phyloP scores from a whole-genome alignment of 2,329 filamentous ascomycete genomes.

The Cordyceps militaris region DNA sequence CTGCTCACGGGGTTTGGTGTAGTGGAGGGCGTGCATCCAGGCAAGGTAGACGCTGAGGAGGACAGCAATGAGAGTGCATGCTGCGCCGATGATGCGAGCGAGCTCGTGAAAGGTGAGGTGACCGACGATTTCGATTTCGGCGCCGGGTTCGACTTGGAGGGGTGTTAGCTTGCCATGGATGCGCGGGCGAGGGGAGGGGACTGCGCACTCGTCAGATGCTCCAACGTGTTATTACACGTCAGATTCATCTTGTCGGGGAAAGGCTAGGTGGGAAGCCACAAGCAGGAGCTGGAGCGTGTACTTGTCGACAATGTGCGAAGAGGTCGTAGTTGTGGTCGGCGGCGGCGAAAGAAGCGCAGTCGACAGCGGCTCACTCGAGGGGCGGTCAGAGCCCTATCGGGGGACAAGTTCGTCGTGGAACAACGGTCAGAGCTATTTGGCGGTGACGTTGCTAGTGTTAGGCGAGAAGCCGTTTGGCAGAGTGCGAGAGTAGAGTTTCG shows the following conservation, averaged over 20 bases:
- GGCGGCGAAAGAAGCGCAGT: neutral
- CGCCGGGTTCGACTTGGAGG: constrained; percentile 33
- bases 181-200: neutral
- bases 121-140: constrained; percentile 41
- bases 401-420: too few relatives aligned
- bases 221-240: constrained; percentile 37
- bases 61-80: constrained; percentile 43
- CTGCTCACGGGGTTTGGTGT: constrained; percentile 54
- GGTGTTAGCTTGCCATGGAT: neutral
- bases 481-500: too few relatives aligned
- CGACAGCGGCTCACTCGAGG: neutral
- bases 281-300: neutral
- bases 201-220: constrained; percentile 35
- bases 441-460: neutral
- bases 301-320: neutral
- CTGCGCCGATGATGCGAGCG: constrained; percentile 44
- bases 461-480: neutral
- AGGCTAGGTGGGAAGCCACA: neutral
- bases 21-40: constrained; percentile 52
- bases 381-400: too few relatives aligned
- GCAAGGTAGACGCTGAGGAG: constrained; percentile 49
- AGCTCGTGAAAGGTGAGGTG: constrained; percentile 48
- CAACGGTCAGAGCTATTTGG: neutral
- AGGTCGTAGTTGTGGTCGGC: neutral
- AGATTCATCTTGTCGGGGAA: constrained; percentile 24